Evolutionary conservation across 2,329 filamentous ascomycete species (phyloP).

Genomic region (Periconia sp.): DNA sequence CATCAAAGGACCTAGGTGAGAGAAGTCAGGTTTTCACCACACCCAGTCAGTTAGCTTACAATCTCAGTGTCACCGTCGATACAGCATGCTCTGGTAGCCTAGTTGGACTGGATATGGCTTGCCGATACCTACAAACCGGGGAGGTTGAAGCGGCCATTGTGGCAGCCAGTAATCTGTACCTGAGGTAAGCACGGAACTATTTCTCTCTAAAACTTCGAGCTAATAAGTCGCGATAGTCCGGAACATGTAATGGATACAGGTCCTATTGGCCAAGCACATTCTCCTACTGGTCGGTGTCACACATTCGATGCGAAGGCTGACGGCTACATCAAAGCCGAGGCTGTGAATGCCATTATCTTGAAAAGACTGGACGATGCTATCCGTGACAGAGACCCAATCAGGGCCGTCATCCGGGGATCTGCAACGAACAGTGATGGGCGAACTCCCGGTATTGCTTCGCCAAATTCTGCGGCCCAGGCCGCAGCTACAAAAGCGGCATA

Average conservation of each 20-base stretch:
- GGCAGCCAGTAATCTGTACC: constrained; percentile 11
- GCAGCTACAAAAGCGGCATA: constrained; percentile 31
- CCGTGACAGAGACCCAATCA: constrained; percentile 31
- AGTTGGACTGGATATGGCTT: constrained; percentile 23
- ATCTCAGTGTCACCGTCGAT: constrained; percentile 25
- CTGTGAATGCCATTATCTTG: constrained; percentile 25
- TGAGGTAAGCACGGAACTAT: no score
- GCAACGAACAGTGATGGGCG: constrained; percentile 12
- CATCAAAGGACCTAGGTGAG: constrained; percentile 23
- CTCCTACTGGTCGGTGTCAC: constrained; percentile 21
- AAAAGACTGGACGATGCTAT: constrained; percentile 34
- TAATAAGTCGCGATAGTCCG: no score
- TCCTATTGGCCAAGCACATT: constrained; percentile 7
- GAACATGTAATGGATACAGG: constrained; percentile 6
- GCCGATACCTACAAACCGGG: constrained; percentile 9
- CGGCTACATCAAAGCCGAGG: constrained; percentile 31
- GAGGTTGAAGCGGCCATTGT: constrained; percentile 5
- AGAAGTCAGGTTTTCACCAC: no score
- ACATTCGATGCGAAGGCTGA: constrained; percentile 26
- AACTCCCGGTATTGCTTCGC: constrained; percentile 11
- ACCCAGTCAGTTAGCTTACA: no score
- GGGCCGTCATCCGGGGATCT: constrained; percentile 31
- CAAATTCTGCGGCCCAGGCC: constrained; percentile 48
- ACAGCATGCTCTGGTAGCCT: constrained; percentile 31
- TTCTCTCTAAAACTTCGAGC: no score